Conservation (phyloP, 495 filamentous ascomycete genomes). For the Hypoxylon subgilvum region DNA sequence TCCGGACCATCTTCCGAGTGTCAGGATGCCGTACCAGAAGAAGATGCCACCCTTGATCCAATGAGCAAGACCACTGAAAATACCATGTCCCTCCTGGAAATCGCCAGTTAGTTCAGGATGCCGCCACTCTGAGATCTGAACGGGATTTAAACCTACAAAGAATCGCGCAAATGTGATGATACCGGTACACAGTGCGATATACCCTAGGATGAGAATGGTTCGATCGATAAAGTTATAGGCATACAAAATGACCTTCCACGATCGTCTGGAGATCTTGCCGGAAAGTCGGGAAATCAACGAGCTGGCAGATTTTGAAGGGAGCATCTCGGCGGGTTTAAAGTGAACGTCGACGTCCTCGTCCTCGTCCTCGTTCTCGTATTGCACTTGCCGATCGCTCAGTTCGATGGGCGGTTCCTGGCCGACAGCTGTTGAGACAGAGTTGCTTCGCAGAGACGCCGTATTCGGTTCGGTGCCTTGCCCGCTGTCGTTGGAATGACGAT, state of each 20-base stretch:
- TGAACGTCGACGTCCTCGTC: constrained; percentile 51
- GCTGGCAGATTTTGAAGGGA: constrained; percentile 38
- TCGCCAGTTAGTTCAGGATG: constrained; percentile 12
- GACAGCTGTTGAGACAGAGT: constrained; percentile 64
- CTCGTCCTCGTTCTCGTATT: constrained; percentile 56
- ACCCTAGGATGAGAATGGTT: constrained; percentile 58
- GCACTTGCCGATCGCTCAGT: constrained; percentile 55
- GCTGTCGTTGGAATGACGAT: constrained; percentile 83
- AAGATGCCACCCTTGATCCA: constrained; percentile 98
- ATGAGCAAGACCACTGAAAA: constrained; percentile 90
- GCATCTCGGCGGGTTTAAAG: constrained; percentile 42
- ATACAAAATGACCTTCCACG: constrained; percentile 51
- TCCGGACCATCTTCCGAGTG: constrained; percentile 87
- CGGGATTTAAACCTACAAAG: constrained; percentile 58
- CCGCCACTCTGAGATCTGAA: background rate
- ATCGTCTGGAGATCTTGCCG: constrained; percentile 47
- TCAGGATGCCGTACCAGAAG: constrained; percentile 90
- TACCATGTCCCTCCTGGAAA: constrained; percentile 58
- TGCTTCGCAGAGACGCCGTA: constrained; percentile 67
- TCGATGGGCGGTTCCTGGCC: constrained; percentile 60
- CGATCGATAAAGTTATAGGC: constrained; percentile 53
- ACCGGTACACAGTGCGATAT: constrained; percentile 65
- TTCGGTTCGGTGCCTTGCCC: constrained; percentile 83
- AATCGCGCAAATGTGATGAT: constrained; percentile 62
- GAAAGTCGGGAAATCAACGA: constrained; percentile 42